Evolutionary conservation across 1,284 basidiomycete genomes (phyloP), one percentile per base, ranked within the genome.

Genomic region (Calocybe gambosa): DNA sequence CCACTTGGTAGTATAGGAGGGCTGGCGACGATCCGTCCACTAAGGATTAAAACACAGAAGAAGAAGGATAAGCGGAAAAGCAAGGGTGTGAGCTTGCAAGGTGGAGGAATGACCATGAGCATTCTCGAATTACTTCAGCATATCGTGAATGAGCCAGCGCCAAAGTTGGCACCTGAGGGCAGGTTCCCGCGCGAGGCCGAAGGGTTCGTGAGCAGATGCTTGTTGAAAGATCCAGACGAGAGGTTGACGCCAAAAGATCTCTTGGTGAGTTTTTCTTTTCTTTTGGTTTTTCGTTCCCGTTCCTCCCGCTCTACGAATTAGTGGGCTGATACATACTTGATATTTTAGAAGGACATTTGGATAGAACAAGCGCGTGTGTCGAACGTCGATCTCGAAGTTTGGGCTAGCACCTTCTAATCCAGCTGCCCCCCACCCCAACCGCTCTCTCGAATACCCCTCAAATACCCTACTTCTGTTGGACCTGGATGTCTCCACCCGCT

Each of bases 101-200:
- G 92, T 31, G 89, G 89, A 2, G 87, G 85, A 10, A 91, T 90
- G 82, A 94, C 93, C 55, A 96, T 99, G 91, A 91, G 87, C 54
- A 99, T 99, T 60, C 74, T 99, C 42, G 96, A 99, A 67, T 68
- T 99, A 36, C 73, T 99, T 58, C 95, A 99, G 61, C 93, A 97
- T 60, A 98, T 99, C 58, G 96, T 99, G 50, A 94, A 96, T 58
- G 93, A 97, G 65, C 91, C 93, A n/a, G 91, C 93, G 21, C 93
- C 93, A 25, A 72, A 79, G 56, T 66, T 97, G 46, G 79, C 80
- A 12, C 75, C 80, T 0, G 78, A 82, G 42, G 82, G 82, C 21
- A 75, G 84, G 53, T 92, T 86, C 70, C 82, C 82, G 2, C 65
- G 65, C 42, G 75, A 82, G 58, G 88, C 90, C 1, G 82, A 86